Conservation (phyloP, 306 rosid species). For the Vicia faba region DNA sequence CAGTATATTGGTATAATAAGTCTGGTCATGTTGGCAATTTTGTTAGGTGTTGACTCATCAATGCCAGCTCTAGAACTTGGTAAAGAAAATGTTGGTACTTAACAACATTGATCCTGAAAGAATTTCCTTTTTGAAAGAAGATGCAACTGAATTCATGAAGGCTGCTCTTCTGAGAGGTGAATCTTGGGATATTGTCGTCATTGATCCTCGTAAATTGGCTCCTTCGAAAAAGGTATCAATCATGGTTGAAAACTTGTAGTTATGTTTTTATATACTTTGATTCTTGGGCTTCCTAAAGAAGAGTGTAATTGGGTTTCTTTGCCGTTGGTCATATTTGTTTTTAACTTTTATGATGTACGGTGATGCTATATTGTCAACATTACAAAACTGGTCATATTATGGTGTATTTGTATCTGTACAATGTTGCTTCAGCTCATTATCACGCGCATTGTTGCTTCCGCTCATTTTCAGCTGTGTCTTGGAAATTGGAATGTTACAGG, state of each 20-base stretch:
- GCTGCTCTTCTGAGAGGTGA: no score
- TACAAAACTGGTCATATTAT: slow-evolving; percentile 7
- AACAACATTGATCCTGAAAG: slow-evolving; percentile 79
- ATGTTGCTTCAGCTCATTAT: slow-evolving; percentile 22
- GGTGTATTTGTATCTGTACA: neutral
- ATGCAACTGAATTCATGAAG: no score
- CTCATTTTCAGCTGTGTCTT: no score
- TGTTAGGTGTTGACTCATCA: slow-evolving; percentile 77
- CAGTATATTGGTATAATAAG: slow-evolving; percentile 11
- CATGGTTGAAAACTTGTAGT: neutral
- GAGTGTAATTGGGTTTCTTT: no score
- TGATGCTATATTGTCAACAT: slow-evolving; percentile 2
- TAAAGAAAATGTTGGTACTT: slow-evolving; percentile 70
- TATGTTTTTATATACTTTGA: slow-evolving; percentile 8
- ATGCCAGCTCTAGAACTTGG: slow-evolving; percentile 83
- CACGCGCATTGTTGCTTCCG: no score
- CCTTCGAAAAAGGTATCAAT: slow-evolving; percentile 73
- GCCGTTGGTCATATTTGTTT: slow-evolving; percentile 3
- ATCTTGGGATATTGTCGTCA: slow-evolving; percentile 78
- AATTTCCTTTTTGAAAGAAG: no score
- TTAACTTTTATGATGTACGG: slow-evolving; percentile 4
- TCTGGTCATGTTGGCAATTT: slow-evolving; percentile 32
- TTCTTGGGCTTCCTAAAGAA: slow-evolving; percentile 14
- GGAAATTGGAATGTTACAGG: no score
- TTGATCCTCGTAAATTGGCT: slow-evolving; percentile 95